Percentiles rank a stretch among this genome's conserved stretches.
Conservation (phyloP, 179 eudicot genomes). For the Corrigiola litoralis region DNA sequence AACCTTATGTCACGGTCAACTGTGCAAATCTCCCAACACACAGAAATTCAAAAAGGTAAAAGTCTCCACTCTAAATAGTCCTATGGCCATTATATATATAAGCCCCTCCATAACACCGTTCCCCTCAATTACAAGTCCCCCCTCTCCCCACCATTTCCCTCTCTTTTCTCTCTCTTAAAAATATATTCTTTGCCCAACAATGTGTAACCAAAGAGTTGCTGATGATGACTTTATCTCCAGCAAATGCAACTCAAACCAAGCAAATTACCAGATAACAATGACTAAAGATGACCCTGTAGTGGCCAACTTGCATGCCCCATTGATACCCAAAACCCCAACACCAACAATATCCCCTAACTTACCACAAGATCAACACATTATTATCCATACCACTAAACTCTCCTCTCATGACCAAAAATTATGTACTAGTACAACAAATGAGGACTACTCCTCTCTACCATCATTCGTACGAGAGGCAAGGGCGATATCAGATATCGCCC, state of each 20-base stretch:
- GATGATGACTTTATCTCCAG: constrained; percentile 19
- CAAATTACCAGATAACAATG: background rate
- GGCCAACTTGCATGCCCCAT: constrained; percentile 13
- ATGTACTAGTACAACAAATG: background rate
- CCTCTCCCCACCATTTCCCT: background rate
- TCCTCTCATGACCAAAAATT: background rate
- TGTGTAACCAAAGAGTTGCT: constrained; percentile 19
- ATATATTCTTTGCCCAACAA: constrained; percentile 5
- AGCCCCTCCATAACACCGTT: constrained; percentile 4
- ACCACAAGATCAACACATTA: constrained; percentile 7
- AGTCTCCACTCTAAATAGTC: background rate
- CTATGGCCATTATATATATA: constrained; percentile 14
- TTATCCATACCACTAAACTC: background rate
- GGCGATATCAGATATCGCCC: constrained; percentile 16
- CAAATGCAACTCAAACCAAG: constrained; percentile 24
- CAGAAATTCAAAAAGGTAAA: background rate
- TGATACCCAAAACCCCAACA: constrained; percentile 27
- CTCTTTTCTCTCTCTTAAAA: background rate
- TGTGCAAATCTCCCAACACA: background rate
- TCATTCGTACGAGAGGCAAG: constrained; percentile 15
- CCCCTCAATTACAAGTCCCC: constrained; percentile 9
- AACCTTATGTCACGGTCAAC: background rate
- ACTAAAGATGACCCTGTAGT: background rate
- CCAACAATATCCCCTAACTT: background rate
- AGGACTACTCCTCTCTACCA: background rate